These are phyloP conservation scores for Hamigera avellanea DNA, from an alignment of 495 filamentous ascomycete species.

Conservation along the genomic window DNA sequence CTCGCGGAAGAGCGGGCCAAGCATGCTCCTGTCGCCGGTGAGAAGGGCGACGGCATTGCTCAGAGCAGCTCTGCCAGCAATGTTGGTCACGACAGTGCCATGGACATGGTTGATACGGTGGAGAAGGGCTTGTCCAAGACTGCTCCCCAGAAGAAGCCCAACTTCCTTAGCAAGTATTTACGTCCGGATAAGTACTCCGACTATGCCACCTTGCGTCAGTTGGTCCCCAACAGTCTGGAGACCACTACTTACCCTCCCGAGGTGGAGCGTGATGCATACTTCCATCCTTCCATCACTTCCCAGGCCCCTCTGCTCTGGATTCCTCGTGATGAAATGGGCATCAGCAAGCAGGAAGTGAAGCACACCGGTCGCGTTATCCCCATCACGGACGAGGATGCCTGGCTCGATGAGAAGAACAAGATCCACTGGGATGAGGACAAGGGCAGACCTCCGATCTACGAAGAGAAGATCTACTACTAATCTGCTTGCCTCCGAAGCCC, in stretches of 20 bases:
- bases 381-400: constrained; percentile 76
- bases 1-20: constrained; percentile 35
- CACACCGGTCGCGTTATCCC: constrained; percentile 61
- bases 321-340: constrained; percentile 61
- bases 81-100: constrained; percentile 19
- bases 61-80: constrained; percentile 11
- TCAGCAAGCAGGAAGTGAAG: constrained; percentile 64
- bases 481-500: too few species aligned
- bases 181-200: constrained; percentile 66
- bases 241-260: constrained; percentile 43
- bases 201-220: constrained; percentile 58
- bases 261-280: constrained; percentile 59
- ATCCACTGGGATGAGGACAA: constrained; percentile 64
- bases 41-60: constrained; percentile 13
- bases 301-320: constrained; percentile 72
- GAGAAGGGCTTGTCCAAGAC: constrained; percentile 22
- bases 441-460: constrained; percentile 65
- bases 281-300: constrained; percentile 57
- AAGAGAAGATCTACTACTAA: constrained; percentile 53
- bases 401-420: constrained; percentile 68
- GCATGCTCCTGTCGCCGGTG: constrained; percentile 10
- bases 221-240: constrained; percentile 50
- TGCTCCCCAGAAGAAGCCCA: constrained; percentile 33
- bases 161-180: constrained; percentile 58
- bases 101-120: constrained; percentile 20